These are phyloP conservation scores for Debaryomyces sp. DNA, from an alignment of 1,139 yeast species.

Conservation along the genomic window DNA sequence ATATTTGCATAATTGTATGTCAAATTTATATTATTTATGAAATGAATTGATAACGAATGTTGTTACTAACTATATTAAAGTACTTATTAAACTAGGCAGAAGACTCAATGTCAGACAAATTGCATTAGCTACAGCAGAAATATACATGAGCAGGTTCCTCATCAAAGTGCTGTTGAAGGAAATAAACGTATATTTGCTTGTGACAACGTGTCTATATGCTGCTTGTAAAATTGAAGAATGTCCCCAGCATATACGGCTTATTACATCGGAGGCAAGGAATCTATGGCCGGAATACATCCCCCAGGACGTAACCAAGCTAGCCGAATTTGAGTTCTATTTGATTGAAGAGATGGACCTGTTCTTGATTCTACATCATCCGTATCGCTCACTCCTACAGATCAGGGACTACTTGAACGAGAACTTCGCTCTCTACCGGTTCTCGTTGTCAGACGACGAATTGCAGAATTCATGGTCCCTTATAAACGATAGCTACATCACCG, in stretches of 20 bases:
- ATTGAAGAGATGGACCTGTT: conserved; percentile 87
- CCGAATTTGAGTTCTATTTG: conserved; percentile 92
- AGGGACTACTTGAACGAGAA: conserved; percentile 42
- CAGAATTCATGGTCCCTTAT: conserved; percentile 89
- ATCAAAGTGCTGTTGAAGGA: conserved; percentile 76
- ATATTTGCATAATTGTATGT: conserved; percentile 57
- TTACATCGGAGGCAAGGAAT: conserved; percentile 82
- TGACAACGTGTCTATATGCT: conserved; percentile 83
- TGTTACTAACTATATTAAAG: conserved; percentile 18
- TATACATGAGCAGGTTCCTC: conserved; percentile 74
- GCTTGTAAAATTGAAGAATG: conserved; percentile 95
- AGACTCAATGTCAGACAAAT: conserved; percentile 77
- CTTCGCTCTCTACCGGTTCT: conserved; percentile 31
- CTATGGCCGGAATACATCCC: conserved; percentile 96
- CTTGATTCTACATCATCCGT: conserved; percentile 86
- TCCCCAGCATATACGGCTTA: conserved; percentile 88
- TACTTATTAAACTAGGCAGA: conserved; percentile 76
- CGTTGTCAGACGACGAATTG: conserved; percentile 65
- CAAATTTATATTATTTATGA: background rate
- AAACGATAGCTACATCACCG: conserved; percentile 89
- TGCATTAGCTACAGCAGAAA: conserved; percentile 87
- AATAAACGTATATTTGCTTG: conserved; percentile 75
- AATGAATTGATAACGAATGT: background rate
- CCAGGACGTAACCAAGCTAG: conserved; percentile 88
- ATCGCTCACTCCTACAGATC: conserved; percentile 70